Base-by-base conservation (phyloP, 2,329 filamentous ascomycete genomes). In the Diaporthe amygdali region DNA sequence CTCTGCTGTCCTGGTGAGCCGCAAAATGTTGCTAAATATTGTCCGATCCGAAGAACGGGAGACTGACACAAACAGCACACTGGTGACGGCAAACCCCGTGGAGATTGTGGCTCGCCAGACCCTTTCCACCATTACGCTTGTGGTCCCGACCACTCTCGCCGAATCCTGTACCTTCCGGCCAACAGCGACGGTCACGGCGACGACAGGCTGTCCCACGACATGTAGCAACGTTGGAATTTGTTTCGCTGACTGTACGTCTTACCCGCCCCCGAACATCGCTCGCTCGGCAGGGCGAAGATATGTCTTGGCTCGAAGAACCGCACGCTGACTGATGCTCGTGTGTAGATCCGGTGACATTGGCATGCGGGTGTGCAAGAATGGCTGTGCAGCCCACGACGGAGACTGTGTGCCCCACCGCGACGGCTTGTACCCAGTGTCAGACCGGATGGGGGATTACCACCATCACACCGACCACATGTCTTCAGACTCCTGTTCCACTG, bases 121-220 rank as follows among this genome's bases (percentile, higher is more conserved):
- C 22, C 7, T 17, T 5, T 4, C 34, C 17, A 54, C 39, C 22
- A 37, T 14, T 22, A 15, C 10, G 2, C 14, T 17, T 2, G 20
- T 15, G 30, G 25, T 37, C 20, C 46, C 30, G 6, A 44, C 64
- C 34, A 54, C 12, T 2, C 47, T 46, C 37, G n/a, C 47, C 17
- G 64, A 44, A 6, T 67, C 34, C 34, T 68, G 66, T 41, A 68
- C 66, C 3, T 68, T 59, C 66, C 27, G 41, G 41, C 66, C 66
- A 14, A 68, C 66, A 34, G 27, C 39, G 15, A 68, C 66, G 10
- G 20, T 47, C 30, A 59, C 66, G 5, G 66, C 66, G n/a, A 49
- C 52, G 10, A 39, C 66, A 25, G 51, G 66, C 51, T 68, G 66
- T 15, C n/a, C 66, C 41, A 68, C 52, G 3, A 27, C 37, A 17